Evolutionary conservation across 2,329 filamentous ascomycete genomes (phyloP).

Genomic region (Bipolaris oryzae): DNA sequence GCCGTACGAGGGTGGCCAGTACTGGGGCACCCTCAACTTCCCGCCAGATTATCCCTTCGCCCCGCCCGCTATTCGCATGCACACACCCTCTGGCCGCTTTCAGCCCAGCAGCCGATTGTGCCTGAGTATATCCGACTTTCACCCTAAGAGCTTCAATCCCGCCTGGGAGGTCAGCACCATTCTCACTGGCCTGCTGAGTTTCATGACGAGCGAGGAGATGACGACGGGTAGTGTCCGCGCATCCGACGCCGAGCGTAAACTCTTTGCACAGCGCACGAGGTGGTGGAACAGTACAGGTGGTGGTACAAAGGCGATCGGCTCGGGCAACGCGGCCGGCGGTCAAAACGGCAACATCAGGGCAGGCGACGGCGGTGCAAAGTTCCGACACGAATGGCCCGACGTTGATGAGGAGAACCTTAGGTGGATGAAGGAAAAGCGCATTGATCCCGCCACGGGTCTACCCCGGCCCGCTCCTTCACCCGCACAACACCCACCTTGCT

Average conservation of each 20-base stretch:
- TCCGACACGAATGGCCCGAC: slow-evolving; percentile 87
- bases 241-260: slow-evolving; percentile 75
- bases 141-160: slow-evolving; percentile 97
- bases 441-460: slow-evolving; percentile 78
- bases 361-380: slow-evolving; percentile 91
- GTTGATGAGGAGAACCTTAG: slow-evolving; percentile 87
- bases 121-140: slow-evolving; percentile 95
- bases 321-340: slow-evolving; percentile 55
- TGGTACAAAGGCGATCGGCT: slow-evolving; percentile 65
- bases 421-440: slow-evolving; percentile 84
- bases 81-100: slow-evolving; percentile 94
- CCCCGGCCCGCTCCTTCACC: slow-evolving; percentile 58
- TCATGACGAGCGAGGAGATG: slow-evolving; percentile 99
- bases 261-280: slow-evolving; percentile 75
- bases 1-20: slow-evolving; percentile 92
- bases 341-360: slow-evolving; percentile 72
- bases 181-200: slow-evolving; percentile 88
- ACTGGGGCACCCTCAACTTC: slow-evolving; percentile 97
- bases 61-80: slow-evolving; percentile 97
- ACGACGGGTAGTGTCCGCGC: slow-evolving; percentile 89
- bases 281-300: slow-evolving; percentile 99
- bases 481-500: slow-evolving; percentile 59
- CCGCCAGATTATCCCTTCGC: slow-evolving; percentile 97
- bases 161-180: slow-evolving; percentile 99
- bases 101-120: slow-evolving; percentile 90